These are phyloP conservation scores for Eleusine indica DNA, from an alignment of 176 grass and related monocot species.

Conservation along the genomic window DNA sequence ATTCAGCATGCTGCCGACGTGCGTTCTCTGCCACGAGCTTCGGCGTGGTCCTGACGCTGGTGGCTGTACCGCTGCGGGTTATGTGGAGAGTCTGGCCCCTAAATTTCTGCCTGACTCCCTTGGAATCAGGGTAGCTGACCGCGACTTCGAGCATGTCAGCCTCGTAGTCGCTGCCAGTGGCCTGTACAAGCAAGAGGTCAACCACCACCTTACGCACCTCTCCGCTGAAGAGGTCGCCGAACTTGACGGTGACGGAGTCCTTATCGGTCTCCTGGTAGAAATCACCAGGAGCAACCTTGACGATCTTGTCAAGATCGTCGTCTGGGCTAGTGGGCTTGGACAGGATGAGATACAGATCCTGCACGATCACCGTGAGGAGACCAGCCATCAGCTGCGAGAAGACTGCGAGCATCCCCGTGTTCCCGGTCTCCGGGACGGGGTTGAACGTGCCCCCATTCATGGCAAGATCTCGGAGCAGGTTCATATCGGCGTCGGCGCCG, in stretches of 20 bases:
- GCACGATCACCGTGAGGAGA: background rate
- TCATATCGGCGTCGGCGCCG: conserved; percentile 2
- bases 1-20: background rate
- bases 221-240: background rate
- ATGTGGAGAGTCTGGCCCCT: background rate
- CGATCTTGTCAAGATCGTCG: background rate
- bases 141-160: background rate
- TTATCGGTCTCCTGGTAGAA: background rate
- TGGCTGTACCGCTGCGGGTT: background rate
- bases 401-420: too few relatives aligned
- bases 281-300: background rate
- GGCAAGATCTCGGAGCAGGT: too few relatives aligned
- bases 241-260: conserved; percentile 23
- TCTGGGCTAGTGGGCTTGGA: background rate
- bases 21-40: background rate
- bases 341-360: conserved; percentile 33
- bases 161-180: too few relatives aligned
- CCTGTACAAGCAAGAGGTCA: too few relatives aligned
- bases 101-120: background rate
- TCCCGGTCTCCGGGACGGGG: too few relatives aligned
- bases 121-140: background rate
- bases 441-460: too few relatives aligned
- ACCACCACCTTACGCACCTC: too few relatives aligned
- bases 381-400: too few relatives aligned
- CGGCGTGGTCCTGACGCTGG: background rate